Conservation (phyloP, 1,284 basidiomycete genomes). For the Ceratobasidium theobromae region DNA sequence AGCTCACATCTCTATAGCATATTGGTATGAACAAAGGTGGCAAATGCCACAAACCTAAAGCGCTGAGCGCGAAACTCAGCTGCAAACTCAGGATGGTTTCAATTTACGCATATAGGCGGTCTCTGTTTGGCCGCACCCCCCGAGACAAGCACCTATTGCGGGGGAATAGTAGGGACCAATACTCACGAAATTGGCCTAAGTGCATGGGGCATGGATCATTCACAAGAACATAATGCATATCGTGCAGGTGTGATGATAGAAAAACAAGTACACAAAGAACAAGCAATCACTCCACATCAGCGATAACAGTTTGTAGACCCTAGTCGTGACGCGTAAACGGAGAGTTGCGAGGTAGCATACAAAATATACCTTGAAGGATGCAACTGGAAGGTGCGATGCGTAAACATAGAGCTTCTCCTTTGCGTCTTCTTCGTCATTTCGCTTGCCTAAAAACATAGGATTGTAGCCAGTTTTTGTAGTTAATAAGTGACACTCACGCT, state of each 20-base stretch:
- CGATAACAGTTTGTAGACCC: slow-evolving; percentile 80
- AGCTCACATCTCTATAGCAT: too few species aligned
- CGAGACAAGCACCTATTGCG: too few species aligned
- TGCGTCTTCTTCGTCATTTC: slow-evolving; percentile 93
- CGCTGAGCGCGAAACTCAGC: too few species aligned
- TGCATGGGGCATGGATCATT: slow-evolving; percentile 8
- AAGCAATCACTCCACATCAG: slow-evolving; percentile 63
- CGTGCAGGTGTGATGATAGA: background rate
- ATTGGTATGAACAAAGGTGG: too few species aligned
- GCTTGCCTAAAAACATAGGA: slow-evolving; percentile 58
- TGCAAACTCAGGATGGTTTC: too few species aligned
- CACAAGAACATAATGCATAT: slow-evolving; percentile 31
- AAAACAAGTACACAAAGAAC: slow-evolving; percentile 23
- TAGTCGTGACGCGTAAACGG: too few species aligned
- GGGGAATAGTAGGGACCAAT: too few species aligned
- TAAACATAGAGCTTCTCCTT: slow-evolving; percentile 97
- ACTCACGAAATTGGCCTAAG: background rate
- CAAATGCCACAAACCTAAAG: too few species aligned
- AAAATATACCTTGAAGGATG: slow-evolving; percentile 80
- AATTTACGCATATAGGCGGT: too few species aligned
- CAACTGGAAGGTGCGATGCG: slow-evolving; percentile 76
- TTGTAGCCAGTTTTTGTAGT: background rate
- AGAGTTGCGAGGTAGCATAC: too few species aligned
- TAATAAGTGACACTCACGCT: slow-evolving; percentile 65
- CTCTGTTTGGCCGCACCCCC: too few species aligned